These are phyloP conservation scores for Ogataea trehalophila DNA, from an alignment of 805 yeast genomes.

Conservation along the genomic window DNA sequence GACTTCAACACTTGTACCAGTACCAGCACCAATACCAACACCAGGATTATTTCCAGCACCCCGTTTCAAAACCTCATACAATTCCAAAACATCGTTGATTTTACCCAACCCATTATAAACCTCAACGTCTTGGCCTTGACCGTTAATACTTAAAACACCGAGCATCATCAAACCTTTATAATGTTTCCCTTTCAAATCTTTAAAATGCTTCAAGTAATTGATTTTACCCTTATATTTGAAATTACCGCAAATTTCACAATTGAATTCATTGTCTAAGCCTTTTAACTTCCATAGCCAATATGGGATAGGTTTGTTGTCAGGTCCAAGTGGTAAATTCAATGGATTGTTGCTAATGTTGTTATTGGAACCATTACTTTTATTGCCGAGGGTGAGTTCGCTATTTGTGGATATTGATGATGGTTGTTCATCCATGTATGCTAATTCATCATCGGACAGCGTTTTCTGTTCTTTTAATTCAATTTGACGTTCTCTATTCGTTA, in stretches of 20 bases:
- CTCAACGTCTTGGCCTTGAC: conserved; percentile 34
- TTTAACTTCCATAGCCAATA: conserved; percentile 88
- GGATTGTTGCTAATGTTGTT: conserved; percentile 39
- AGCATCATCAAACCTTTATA: conserved; percentile 66
- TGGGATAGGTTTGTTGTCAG: conserved; percentile 91
- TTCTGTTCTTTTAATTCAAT: conserved; percentile 43
- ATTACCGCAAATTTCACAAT: conserved; percentile 87
- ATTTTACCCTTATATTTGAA: conserved; percentile 65
- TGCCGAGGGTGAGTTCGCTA: conserved; percentile 20
- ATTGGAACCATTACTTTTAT: conserved; percentile 29
- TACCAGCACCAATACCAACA: conserved; percentile 43
- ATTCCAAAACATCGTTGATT: conserved; percentile 61
- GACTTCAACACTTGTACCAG: conserved; percentile 64
- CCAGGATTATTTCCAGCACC: conserved; percentile 33
- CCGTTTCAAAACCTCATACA: conserved; percentile 46
- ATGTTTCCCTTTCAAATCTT: conserved; percentile 51
- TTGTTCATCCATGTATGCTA: conserved; percentile 20
- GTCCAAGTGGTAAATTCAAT: conserved; percentile 68
- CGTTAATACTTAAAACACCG: conserved; percentile 51
- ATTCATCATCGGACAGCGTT: conserved; percentile 29
- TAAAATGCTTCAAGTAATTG: conserved; percentile 70
- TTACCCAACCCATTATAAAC: conserved; percentile 59
- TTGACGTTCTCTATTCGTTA: conserved; percentile 66
- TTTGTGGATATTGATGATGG: conserved; percentile 17
- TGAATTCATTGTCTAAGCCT: conserved; percentile 68